These are phyloP conservation scores for Scleromitrula shiraiana DNA, from an alignment of 2,329 filamentous ascomycete species.

Conservation along the genomic window DNA sequence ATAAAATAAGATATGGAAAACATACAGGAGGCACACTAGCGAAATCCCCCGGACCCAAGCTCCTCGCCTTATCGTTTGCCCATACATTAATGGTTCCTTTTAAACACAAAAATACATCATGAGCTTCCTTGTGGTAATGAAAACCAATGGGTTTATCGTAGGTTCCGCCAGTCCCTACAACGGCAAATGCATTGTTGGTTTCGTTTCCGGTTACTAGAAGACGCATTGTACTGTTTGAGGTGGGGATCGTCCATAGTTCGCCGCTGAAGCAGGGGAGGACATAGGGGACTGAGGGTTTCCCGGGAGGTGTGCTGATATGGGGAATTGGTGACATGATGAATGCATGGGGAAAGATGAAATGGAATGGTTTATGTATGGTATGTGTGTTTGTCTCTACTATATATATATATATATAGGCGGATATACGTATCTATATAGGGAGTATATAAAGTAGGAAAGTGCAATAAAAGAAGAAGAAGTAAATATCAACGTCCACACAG, in stretches of 20 bases:
- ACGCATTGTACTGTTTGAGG: slow-evolving; percentile 21
- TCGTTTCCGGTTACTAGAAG: slow-evolving; percentile 25
- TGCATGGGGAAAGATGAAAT: background rate
- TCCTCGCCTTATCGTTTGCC: slow-evolving; percentile 47
- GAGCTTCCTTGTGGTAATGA: slow-evolving; percentile 48
- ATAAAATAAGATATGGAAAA: background rate
- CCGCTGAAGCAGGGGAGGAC: slow-evolving; percentile 19
- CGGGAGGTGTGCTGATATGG: slow-evolving; percentile 1
- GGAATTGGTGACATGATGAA: background rate
- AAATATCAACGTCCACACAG: too few relatives aligned
- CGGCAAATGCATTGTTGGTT: slow-evolving; percentile 23
- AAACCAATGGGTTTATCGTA: slow-evolving; percentile 36
- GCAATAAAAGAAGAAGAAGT: too few relatives aligned
- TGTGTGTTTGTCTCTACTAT: background rate
- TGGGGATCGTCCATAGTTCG: slow-evolving; percentile 24
- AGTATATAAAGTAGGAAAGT: too few relatives aligned
- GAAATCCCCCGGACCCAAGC: slow-evolving; percentile 48
- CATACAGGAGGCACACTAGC: slow-evolving; percentile 47
- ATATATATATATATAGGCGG: too few relatives aligned
- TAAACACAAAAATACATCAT: slow-evolving; percentile 49
- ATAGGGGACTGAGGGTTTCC: slow-evolving; percentile 12
- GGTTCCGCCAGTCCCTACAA: slow-evolving; percentile 22
- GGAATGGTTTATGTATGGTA: background rate
- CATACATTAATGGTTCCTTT: slow-evolving; percentile 49
- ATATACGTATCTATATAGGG: too few relatives aligned